These are phyloP conservation scores for Exophiala viscosa DNA, from an alignment of 2,329 filamentous ascomycete species.

Conservation along the genomic window DNA sequence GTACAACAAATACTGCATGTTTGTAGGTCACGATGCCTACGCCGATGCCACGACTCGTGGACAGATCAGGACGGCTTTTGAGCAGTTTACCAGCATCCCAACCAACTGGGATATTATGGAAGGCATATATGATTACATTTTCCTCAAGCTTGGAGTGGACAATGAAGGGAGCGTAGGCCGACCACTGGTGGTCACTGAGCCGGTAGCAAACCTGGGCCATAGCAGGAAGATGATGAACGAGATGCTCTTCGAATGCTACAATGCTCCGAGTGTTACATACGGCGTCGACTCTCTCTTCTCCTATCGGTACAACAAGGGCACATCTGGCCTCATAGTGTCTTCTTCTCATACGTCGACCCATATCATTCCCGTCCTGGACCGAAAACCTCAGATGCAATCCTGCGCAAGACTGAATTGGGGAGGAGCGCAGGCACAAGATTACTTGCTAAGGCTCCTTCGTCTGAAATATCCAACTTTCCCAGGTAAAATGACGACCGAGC, in stretches of 20 bases:
- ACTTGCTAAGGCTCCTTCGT: slow-evolving; percentile 80
- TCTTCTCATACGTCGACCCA: slow-evolving; percentile 94
- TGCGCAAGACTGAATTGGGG: slow-evolving; percentile 93
- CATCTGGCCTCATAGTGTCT: slow-evolving; percentile 81
- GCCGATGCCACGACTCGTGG: slow-evolving; percentile 88
- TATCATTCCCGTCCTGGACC: slow-evolving; percentile 86
- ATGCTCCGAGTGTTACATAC: slow-evolving; percentile 82
- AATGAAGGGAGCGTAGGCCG: slow-evolving; percentile 70
- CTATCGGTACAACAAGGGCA: slow-evolving; percentile 85
- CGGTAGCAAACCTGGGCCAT: slow-evolving; percentile 86
- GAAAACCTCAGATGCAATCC: slow-evolving; percentile 77
- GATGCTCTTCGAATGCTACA: slow-evolving; percentile 94
- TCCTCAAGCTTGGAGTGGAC: slow-evolving; percentile 88
- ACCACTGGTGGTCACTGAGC: slow-evolving; percentile 92
- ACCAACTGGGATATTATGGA: slow-evolving; percentile 99
- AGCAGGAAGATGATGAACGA: slow-evolving; percentile 93
- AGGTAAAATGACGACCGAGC: slow-evolving; percentile 77
- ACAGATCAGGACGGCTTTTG: slow-evolving; percentile 87
- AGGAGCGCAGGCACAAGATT: slow-evolving; percentile 83
- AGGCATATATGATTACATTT: slow-evolving; percentile 87
- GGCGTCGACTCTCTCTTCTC: slow-evolving; percentile 97
- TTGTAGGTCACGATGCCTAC: slow-evolving; percentile 89
- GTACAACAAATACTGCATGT: slow-evolving; percentile 83
- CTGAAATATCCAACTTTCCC: slow-evolving; percentile 85
- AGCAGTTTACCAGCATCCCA: slow-evolving; percentile 82